Percentiles rank a stretch among this genome's conserved stretches.
These are phyloP conservation scores for Trichophyton benhamiae DNA, from an alignment of 2,329 filamentous ascomycete genomes.

Conservation along the genomic window DNA sequence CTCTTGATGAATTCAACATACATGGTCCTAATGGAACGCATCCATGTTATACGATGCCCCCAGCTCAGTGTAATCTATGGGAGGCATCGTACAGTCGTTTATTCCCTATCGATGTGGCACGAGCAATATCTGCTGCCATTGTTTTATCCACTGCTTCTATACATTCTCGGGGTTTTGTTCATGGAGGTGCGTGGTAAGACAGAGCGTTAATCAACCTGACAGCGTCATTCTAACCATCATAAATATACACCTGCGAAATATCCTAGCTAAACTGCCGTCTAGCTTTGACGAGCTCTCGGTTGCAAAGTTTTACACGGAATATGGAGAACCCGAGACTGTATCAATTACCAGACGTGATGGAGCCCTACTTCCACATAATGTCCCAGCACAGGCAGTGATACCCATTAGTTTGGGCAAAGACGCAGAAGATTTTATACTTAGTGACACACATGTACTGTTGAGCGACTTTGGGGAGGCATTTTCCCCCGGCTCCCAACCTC, in stretches of 20 bases:
- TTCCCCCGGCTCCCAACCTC: constrained; percentile 15
- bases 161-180: constrained; percentile 17
- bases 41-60: constrained; percentile 14
- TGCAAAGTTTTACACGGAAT: constrained; percentile 17
- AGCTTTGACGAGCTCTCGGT: constrained; percentile 15
- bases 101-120: constrained; percentile 12
- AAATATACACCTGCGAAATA: constrained; percentile 19
- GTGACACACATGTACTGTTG: constrained; percentile 19
- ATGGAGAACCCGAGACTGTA: constrained; percentile 16
- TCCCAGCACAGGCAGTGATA: constrained; percentile 14
- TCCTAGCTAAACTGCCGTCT: constrained; percentile 12
- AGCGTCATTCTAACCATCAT: neutral
- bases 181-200: no score
- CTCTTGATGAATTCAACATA: constrained; percentile 15
- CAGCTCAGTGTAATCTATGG: constrained; percentile 15
- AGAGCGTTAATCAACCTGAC: no score
- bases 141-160: no score
- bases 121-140: no score
- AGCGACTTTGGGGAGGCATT: constrained; percentile 25
- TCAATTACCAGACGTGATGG: constrained; percentile 13
- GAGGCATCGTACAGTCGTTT: constrained; percentile 15
- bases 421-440: constrained; percentile 17
- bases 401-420: constrained; percentile 16
- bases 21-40: constrained; percentile 16
- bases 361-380: constrained; percentile 15